Conservation (phyloP, 495 filamentous ascomycete species). For the Xylaria scruposa region DNA sequence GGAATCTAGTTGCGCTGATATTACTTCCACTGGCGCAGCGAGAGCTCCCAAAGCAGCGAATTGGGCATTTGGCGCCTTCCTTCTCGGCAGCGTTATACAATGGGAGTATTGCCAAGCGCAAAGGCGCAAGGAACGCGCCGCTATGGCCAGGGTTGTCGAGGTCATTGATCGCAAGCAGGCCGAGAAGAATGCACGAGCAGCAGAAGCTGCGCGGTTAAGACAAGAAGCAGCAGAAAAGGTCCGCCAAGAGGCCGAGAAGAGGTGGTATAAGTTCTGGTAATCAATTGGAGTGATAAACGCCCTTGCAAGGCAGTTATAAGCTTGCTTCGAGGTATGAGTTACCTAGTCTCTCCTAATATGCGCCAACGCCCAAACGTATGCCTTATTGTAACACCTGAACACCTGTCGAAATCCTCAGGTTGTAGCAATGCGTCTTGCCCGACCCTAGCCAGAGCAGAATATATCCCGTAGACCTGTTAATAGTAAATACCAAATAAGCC, state of each 20-base stretch:
- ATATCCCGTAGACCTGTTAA: conserved; percentile 15
- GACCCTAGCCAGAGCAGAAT: neutral
- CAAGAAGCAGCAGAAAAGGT: conserved; percentile 50
- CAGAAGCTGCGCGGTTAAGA: conserved; percentile 57
- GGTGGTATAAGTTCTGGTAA: conserved; percentile 63
- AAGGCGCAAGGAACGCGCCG: conserved; percentile 72
- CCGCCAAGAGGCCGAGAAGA: conserved; percentile 52
- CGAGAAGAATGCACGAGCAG: conserved; percentile 63
- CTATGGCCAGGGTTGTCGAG: conserved; percentile 80
- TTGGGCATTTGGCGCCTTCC: conserved; percentile 83
- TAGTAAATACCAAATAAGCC: conserved; percentile 2
- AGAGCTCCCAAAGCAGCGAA: conserved; percentile 68
- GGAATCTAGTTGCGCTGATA: conserved; percentile 12
- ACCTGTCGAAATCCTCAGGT: conserved; percentile 2
- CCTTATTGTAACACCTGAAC: conserved; percentile 16
- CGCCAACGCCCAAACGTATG: conserved; percentile 10
- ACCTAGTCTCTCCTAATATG: conserved; percentile 12
- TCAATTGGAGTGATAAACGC: conserved; percentile 6
- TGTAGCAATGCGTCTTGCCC: neutral
- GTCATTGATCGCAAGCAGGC: conserved; percentile 76
- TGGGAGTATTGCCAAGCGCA: conserved; percentile 83
- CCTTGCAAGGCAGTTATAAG: conserved; percentile 16
- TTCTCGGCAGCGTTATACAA: conserved; percentile 64
- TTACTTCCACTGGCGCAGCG: conserved; percentile 45
- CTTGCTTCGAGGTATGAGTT: conserved; percentile 14